Evolutionary conservation across 805 yeast species (phyloP).

Genomic region (Hanseniaspora vineae): DNA sequence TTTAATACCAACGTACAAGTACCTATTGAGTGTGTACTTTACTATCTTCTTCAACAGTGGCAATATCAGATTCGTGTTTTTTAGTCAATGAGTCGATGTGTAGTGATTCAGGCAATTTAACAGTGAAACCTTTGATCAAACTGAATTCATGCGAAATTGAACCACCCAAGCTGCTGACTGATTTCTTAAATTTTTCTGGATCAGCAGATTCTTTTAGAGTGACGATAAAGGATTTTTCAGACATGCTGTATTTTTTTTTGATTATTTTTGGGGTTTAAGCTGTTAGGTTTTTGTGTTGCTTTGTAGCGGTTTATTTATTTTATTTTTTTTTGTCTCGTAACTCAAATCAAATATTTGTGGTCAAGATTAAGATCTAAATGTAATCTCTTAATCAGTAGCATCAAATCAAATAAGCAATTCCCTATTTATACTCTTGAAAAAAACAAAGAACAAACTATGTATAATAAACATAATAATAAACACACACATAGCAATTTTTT

Average conservation of each 20-base stretch:
- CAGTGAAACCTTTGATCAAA: conserved; percentile 54
- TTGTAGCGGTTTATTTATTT: too few species aligned
- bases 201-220: conserved; percentile 35
- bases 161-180: conserved; percentile 43
- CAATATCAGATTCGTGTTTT: conserved; percentile 34
- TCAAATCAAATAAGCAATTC: too few species aligned
- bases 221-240: conserved; percentile 19
- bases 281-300: too few species aligned
- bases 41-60: conserved; percentile 52
- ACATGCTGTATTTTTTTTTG: conserved; percentile 1
- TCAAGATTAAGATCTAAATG: too few species aligned
- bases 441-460: too few species aligned
- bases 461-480: too few species aligned
- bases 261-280: neutral
- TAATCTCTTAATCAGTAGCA: too few species aligned
- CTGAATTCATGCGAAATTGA: conserved; percentile 45
- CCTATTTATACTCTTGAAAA: too few species aligned
- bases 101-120: conserved; percentile 38
- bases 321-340: too few species aligned
- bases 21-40: conserved; percentile 35
- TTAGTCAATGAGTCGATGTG: conserved; percentile 35
- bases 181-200: conserved; percentile 33
- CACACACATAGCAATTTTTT: too few species aligned
- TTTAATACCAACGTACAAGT: neutral
- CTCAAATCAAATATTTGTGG: too few species aligned